Conservation (phyloP, 1,284 basidiomycete species). For the Trametes pubescens region DNA sequence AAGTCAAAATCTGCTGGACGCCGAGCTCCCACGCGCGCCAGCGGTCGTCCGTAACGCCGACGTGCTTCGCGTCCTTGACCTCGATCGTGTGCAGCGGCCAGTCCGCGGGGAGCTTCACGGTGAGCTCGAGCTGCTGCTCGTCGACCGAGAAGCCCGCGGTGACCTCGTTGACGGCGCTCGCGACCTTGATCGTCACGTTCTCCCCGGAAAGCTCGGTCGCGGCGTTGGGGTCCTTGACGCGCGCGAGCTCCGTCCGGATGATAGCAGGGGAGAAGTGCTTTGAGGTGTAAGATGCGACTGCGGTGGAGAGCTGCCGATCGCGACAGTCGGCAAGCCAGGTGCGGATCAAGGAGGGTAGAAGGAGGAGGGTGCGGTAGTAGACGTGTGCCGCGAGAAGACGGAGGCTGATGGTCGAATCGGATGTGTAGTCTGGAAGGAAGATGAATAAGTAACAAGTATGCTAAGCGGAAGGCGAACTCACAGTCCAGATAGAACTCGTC, state of each 20-base stretch:
- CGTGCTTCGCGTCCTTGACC: slow-evolving; percentile 84
- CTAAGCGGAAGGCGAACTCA: slow-evolving; percentile 48
- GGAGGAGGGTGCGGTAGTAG: slow-evolving; percentile 86
- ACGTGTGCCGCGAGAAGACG: slow-evolving; percentile 87
- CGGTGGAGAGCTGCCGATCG: slow-evolving; percentile 85
- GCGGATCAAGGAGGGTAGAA: slow-evolving; percentile 85
- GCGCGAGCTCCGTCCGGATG: slow-evolving; percentile 83
- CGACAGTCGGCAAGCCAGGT: slow-evolving; percentile 89
- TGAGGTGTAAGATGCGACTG: slow-evolving; percentile 83
- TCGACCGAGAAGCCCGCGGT: slow-evolving; percentile 88
- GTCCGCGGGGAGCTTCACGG: slow-evolving; percentile 86
- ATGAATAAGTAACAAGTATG: slow-evolving; percentile 18
- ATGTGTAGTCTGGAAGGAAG: slow-evolving; percentile 62
- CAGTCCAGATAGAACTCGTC: slow-evolving; percentile 88
- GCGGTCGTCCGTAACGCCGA: slow-evolving; percentile 90
- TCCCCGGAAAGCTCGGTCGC: slow-evolving; percentile 81
- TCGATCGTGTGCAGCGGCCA: slow-evolving; percentile 94
- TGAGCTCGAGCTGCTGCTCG: slow-evolving; percentile 94
- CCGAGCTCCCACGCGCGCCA: slow-evolving; percentile 97
- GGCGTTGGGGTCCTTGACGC: slow-evolving; percentile 73
- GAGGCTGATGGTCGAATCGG: slow-evolving; percentile 62
- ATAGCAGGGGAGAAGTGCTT: slow-evolving; percentile 93
- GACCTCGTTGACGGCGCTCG: slow-evolving; percentile 75
- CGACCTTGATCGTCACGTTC: slow-evolving; percentile 83
- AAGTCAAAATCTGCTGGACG: slow-evolving; percentile 91